These are phyloP conservation scores for Neopestalotiopsis sp. DNA, from an alignment of 2,329 filamentous ascomycete genomes.

Conservation along the genomic window DNA sequence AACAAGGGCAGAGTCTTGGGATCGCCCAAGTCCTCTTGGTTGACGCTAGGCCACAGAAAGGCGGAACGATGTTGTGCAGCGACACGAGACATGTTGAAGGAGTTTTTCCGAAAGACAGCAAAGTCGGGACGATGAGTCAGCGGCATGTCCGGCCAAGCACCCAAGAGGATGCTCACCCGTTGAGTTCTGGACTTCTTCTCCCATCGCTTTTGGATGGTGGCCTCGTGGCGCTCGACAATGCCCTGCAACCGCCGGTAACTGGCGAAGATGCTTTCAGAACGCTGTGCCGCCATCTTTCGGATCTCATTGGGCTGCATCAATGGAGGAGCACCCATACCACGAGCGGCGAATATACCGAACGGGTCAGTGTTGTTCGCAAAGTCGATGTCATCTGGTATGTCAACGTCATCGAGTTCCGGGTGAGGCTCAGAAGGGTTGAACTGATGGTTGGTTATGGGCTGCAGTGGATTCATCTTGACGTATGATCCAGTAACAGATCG, in stretches of 20 bases:
- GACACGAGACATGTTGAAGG: conserved; percentile 18
- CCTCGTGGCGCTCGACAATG: conserved; percentile 56
- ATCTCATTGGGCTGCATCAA: no score
- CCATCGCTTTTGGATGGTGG: conserved; percentile 58
- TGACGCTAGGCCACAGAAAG: conserved; percentile 60
- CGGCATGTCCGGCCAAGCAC: conserved; percentile 57
- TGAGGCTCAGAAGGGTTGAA: conserved; percentile 26
- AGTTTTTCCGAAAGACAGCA: conserved; percentile 35
- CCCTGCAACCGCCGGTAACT: conserved; percentile 23
- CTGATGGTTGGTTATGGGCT: conserved; percentile 17
- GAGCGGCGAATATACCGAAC: conserved; percentile 20
- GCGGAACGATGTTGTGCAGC: conserved; percentile 34
- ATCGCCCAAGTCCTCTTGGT: conserved; percentile 58
- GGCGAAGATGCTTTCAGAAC: neutral
- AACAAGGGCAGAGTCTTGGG: conserved; percentile 52
- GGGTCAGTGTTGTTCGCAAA: conserved; percentile 22
- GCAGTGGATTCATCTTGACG: conserved; percentile 2
- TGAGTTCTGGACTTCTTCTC: conserved; percentile 54
- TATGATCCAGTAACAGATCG: no score
- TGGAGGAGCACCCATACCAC: neutral
- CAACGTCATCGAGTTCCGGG: conserved; percentile 22
- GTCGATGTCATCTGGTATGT: conserved; percentile 16
- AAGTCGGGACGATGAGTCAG: conserved; percentile 57
- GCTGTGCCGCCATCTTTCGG: neutral
- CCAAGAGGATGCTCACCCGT: conserved; percentile 45